Base-by-base conservation (phyloP, 768 basidiomycete species). In the Stropharia rugosoannulata region DNA sequence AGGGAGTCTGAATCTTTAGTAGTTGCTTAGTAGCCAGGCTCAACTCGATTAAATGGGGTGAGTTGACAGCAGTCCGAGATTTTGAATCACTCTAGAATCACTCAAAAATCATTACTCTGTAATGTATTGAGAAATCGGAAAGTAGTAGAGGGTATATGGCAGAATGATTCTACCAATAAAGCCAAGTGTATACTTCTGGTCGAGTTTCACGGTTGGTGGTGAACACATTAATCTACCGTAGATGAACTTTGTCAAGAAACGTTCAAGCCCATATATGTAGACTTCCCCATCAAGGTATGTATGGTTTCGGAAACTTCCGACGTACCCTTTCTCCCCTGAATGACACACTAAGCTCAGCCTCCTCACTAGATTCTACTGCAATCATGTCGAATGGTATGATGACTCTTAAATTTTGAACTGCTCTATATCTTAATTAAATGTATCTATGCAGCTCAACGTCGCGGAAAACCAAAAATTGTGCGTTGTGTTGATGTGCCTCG, bases 391-490 rank as follows among this genome's bases (percentile, higher is more conserved):
- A 41, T 22, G 51, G 51, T 52, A 37, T 16, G 42, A 36, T 5
- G 6, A 22, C 13, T 32, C 10, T 19, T n/a, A 25, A 15, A 1
- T 10, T 6, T 5, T n/a, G 1, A 12, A 8, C 11, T 45, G 9
- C 15, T 1, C 13, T 19, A n/a, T 15, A 37, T 9, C 29, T 43
- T 18, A 37, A 22, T 16, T 12, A 36, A 8, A 44, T 43, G 15
- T 4, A 18, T 43, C 10, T 35, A n/a, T n/a, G 47, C 55, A 73
- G 73, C 63, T 57, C 59, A 70, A 36, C 74, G 78, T 59, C 72
- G 73, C 56, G 72, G 72, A 41, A 70, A 70, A 59, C 69, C 74
- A 39, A 77, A 74, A 66, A 81, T 82, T 48, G 80, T 82, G 65
- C 60, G 80, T 77, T 35, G 44, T 49, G 1, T 38, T 49, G 45